phyloP scores from a whole-genome alignment of 2,329 filamentous ascomycete genomes.

The Verticillium klebahnii region DNA sequence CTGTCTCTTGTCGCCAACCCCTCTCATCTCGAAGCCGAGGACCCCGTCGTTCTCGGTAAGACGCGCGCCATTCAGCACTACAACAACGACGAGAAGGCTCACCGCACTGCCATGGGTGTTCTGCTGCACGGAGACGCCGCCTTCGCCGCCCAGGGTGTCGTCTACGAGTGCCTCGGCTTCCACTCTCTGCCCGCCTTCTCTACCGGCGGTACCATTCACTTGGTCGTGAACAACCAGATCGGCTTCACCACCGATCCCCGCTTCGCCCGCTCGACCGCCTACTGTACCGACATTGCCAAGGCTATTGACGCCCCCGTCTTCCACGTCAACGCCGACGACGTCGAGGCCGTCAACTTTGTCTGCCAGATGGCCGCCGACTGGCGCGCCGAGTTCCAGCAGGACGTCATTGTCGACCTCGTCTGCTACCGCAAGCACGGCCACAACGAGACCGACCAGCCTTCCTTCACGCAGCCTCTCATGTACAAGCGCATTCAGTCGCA shows the following conservation, averaged over 20 bases:
- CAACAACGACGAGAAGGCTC: conserved; percentile 91
- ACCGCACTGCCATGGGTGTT: conserved; percentile 89
- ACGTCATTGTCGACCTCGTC: conserved; percentile 95
- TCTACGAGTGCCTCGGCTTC: conserved; percentile 98
- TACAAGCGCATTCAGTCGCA: conserved; percentile 95
- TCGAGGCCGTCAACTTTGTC: conserved; percentile 96
- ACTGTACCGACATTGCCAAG: conserved; percentile 99
- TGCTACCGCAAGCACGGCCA: conserved; percentile 99
- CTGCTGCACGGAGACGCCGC: conserved; percentile 96
- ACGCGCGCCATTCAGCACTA: conserved; percentile 97
- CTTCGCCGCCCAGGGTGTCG: conserved; percentile 92
- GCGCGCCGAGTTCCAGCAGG: conserved; percentile 97
- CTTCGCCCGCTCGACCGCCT: conserved; percentile 93
- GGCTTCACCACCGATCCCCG: conserved; percentile 98
- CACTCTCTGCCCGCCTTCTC: conserved; percentile 93
- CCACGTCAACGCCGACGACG: conserved; percentile 98
- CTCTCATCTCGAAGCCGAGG: conserved; percentile 95
- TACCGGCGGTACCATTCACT: conserved; percentile 92
- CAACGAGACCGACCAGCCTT: conserved; percentile 99
- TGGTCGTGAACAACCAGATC: conserved; percentile 99
- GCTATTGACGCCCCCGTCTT: conserved; percentile 97
- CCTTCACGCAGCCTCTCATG: conserved; percentile 99
- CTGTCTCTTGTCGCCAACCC: conserved; percentile 97
- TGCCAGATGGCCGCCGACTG: conserved; percentile 96
- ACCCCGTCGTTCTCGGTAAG: conserved; percentile 96